Conservation (phyloP, 305 asterid species). For the Fraxinus platypoda region DNA sequence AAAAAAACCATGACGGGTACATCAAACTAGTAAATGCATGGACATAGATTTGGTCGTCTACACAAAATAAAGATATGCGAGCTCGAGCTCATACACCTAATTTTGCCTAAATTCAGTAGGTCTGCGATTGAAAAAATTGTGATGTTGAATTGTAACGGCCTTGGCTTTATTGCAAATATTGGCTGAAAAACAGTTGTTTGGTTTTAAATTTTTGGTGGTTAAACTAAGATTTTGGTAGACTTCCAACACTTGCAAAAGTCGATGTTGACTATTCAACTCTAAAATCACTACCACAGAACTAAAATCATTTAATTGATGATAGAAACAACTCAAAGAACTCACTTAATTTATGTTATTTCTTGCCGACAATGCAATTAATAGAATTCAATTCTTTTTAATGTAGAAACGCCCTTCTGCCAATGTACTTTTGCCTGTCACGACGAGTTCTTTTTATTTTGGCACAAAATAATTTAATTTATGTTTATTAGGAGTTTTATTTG, state of each 20-base stretch:
- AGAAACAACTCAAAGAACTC: background rate
- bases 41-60: background rate
- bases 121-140: background rate
- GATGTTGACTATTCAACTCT: constrained; percentile 14
- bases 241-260: background rate
- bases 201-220: constrained; percentile 14
- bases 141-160: background rate
- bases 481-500: background rate
- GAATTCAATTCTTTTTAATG: too few relatives aligned
- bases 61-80: background rate
- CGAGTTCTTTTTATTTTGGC: too few relatives aligned
- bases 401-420: too few relatives aligned
- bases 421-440: too few relatives aligned
- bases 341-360: background rate
- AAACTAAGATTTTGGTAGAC: constrained; percentile 26
- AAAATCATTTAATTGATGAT: background rate
- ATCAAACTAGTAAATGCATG: background rate
- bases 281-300: background rate
- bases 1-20: background rate
- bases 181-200: background rate
- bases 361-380: background rate
- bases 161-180: background rate
- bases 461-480: too few relatives aligned
- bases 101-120: background rate
- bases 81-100: background rate